Evolutionary conservation across 257 asterid species (phyloP).

Genomic region (Solanum paucissectum): DNA sequence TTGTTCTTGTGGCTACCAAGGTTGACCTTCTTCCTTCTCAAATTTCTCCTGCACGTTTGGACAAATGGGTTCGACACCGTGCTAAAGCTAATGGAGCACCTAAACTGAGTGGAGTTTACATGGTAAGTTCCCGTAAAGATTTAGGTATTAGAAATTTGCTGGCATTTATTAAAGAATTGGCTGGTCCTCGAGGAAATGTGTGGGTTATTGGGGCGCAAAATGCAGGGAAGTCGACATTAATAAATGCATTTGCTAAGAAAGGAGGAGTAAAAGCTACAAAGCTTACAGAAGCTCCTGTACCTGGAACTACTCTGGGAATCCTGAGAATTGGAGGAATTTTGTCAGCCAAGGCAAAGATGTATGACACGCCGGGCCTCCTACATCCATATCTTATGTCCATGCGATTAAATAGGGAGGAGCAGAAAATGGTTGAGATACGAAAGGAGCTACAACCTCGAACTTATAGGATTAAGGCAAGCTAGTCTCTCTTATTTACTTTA

Average conservation of each 20-base stretch:
- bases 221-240: conserved; percentile 88
- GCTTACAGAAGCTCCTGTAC: conserved; percentile 88
- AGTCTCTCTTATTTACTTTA: background rate
- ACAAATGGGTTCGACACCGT: conserved; percentile 80
- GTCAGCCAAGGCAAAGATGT: conserved; percentile 94
- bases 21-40: conserved; percentile 96
- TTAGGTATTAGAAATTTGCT: conserved; percentile 79
- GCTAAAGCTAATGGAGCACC: conserved; percentile 89
- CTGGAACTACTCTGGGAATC: conserved; percentile 94
- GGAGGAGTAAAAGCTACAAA: conserved; percentile 64
- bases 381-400: conserved; percentile 80
- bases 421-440: conserved; percentile 86
- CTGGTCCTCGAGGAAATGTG: conserved; percentile 95
- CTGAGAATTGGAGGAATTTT: conserved; percentile 83
- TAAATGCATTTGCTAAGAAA: conserved; percentile 77
- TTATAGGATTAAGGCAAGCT: conserved; percentile 73
- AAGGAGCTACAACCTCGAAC: conserved; percentile 89
- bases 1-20: conserved; percentile 88
- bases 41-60: conserved; percentile 78
- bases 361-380: conserved; percentile 89
- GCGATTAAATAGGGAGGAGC: conserved; percentile 85
- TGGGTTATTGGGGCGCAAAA: conserved; percentile 98
- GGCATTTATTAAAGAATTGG: conserved; percentile 56
- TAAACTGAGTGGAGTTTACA: conserved; percentile 70
- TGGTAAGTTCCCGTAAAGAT: conserved; percentile 90